These are phyloP conservation scores for Hordeum pubiflorum DNA, from an alignment of 202 grass and related monocot genomes.

Conservation along the genomic window DNA sequence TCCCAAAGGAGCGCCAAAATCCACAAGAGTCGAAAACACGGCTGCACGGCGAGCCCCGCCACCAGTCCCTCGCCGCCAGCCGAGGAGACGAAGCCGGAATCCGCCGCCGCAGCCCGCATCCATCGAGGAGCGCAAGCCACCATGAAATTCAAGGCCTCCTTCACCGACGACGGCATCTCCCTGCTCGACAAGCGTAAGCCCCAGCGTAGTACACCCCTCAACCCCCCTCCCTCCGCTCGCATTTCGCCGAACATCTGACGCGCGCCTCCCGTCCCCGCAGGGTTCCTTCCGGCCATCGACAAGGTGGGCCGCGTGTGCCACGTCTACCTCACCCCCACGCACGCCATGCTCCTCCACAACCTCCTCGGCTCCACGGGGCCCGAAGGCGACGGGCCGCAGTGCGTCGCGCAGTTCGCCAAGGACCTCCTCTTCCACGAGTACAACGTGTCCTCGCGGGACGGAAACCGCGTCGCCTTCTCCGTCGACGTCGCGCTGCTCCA, in stretches of 20 bases:
- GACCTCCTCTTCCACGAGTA: slow-evolving; percentile 91
- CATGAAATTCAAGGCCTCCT: slow-evolving; percentile 96
- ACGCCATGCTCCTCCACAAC: slow-evolving; percentile 89
- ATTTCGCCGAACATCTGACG: slow-evolving; percentile 51
- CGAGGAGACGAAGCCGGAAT: neutral
- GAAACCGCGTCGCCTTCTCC: slow-evolving; percentile 59
- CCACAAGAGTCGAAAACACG: neutral
- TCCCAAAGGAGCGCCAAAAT: neutral
- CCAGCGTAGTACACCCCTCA: neutral
- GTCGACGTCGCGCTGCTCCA: slow-evolving; percentile 71
- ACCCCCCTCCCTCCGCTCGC: neutral
- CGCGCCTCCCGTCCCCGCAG: slow-evolving; percentile 19
- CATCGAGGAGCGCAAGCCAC: neutral
- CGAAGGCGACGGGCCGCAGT: slow-evolving; percentile 72
- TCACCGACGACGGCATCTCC: slow-evolving; percentile 76
- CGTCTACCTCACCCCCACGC: slow-evolving; percentile 69
- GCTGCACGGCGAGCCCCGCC: neutral
- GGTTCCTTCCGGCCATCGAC: slow-evolving; percentile 77
- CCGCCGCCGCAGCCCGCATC: neutral
- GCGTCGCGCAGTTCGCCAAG: slow-evolving; percentile 78
- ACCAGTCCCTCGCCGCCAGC: neutral
- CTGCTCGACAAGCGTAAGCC: slow-evolving; percentile 80
- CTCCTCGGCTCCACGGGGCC: slow-evolving; percentile 40
- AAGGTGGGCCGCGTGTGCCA: slow-evolving; percentile 80
- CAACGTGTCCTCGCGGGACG: slow-evolving; percentile 68